Base-by-base conservation (phyloP, 2,329 filamentous ascomycete genomes). In the Sclerotinia glacialis region DNA sequence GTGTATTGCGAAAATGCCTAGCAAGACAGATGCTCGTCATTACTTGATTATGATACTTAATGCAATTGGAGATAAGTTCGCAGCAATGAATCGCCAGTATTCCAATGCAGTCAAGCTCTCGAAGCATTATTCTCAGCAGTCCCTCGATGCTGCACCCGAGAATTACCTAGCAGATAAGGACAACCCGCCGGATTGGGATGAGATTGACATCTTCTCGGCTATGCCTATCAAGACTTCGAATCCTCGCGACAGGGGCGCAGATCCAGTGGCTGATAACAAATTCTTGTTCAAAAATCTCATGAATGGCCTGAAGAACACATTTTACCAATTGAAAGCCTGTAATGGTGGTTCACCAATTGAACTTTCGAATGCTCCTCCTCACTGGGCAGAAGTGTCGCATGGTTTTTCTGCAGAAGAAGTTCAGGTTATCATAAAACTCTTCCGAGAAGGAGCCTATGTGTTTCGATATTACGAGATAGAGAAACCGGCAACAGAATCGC, bases 361-460 rank as follows among this genome's bases (percentile, higher is more conserved):
- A 69, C 82, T 86, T 3, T 84, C 85, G 28, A 93, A 90, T 73
- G 91, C 91, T 1, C 94, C 95, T 0, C 80, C 88, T 4, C 96
- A 98, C 75, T 99, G 95, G 95, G 86, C 91, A 66, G 96, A 99
- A 72, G 92, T 98, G 0, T 96, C 94, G 0, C 97, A 92, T 75
- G 95, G 96, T 0, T 99, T 98, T 79, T 94, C 93, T 59, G 93
- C 96, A 0, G 96, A 99, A 78, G 96, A 99, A 77, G 94, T 98
- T 55, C 89, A 93, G 71, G 93, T 99, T 34, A 91, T 99, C 69
- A 92, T 96, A 77, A 99, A 98, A 78, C 85, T 99, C 14, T 98
- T 99, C 83, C 91, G 94, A 42, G 94, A 99, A 79, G 95, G 95
- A 58, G 93, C 93, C 1, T 92, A 93, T 69, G 94, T 97, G 23